Evolutionary conservation across 306 rosid species (phyloP), one percentile per base, ranked within the genome.

Genomic region (Prunus salicina): DNA sequence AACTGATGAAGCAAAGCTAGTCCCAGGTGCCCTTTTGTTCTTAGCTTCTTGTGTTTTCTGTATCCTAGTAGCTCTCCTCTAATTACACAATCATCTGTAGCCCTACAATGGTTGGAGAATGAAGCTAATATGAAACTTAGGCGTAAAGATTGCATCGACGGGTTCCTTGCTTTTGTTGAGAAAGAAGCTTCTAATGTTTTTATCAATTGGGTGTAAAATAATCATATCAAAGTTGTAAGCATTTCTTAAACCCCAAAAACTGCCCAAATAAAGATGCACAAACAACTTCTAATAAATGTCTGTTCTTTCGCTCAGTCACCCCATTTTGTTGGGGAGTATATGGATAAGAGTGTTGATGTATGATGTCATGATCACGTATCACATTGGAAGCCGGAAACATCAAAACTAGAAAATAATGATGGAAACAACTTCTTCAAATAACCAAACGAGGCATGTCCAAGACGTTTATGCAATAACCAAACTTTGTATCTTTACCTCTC

Each of bases 61-160:
- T 30, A 3, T 30, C 34, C 34, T 30, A 3, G 20, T 80, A 38
- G 55, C 41, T 65, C 52, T 32, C 60, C 63, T 28, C 57, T 55
- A 2, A 30, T 67, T 30, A 34, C 3, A 13, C 56, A 2, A 27
- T 66, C n/a, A 52, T 5, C 1, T 32, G 9, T 77, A 90, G 97
- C 85, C 45, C 82, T 95, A 34, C 72, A 70, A 62, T 95, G 98
- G 97, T 74, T 90, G 72, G 96, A 95, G 87, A 85, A 89, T 70
- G 91, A 95, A 24, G 79, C 96, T 10, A 89, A 88, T 86, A 97
- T 86, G 72, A 92, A 97, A 22, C 84, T 92, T 30, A 86, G 88
- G 68, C 3, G 82, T 67, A 95, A 92, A 88, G 96, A 92, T 25
- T 95, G 97, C 92, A 90, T 89, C 56, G 92, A 95, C 28, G 94